These are phyloP conservation scores for Haematococcus sp. DNA, from an alignment of 139 green algal genomes.

Conservation along the genomic window DNA sequence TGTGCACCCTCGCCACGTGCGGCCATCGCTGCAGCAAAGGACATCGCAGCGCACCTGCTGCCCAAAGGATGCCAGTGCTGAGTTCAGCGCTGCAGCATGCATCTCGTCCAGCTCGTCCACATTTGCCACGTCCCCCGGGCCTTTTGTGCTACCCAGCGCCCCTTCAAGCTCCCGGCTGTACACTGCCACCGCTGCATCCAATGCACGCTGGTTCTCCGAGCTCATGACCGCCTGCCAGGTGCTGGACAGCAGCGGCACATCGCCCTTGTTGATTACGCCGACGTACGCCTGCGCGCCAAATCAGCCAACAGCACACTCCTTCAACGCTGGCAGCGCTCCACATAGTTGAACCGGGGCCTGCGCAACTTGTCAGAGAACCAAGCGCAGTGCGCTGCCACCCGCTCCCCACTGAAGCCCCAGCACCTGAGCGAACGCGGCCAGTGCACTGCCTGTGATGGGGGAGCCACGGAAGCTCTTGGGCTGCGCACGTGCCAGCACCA, in stretches of 20 bases:
- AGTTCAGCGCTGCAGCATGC: background rate
- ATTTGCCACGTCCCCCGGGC: no score
- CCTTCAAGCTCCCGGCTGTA: slow-evolving; percentile 16
- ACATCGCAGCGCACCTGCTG: slow-evolving; percentile 13
- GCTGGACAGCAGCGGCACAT: slow-evolving; percentile 36
- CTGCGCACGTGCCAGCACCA: slow-evolving; percentile 59
- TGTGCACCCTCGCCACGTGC: no score
- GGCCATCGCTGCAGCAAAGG: no score
- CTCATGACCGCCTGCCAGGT: slow-evolving; percentile 31
- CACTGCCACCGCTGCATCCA: slow-evolving; percentile 23
- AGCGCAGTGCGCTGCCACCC: no score
- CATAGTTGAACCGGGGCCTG: no score
- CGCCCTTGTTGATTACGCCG: slow-evolving; percentile 82
- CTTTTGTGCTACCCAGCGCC: background rate
- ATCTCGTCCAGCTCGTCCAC: slow-evolving; percentile 16
- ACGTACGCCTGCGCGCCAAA: slow-evolving; percentile 60
- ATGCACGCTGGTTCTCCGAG: slow-evolving; percentile 39
- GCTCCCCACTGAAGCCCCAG: no score
- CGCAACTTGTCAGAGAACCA: background rate
- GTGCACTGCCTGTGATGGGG: slow-evolving; percentile 56
- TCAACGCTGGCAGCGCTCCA: no score
- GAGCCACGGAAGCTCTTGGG: slow-evolving; percentile 64
- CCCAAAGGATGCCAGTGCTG: slow-evolving; percentile 8
- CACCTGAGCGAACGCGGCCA: slow-evolving; percentile 30
- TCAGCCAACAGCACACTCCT: slow-evolving; percentile 23